phyloP scores from a whole-genome alignment of 108 stramenopile species.

The Cyclostephanos invisitatus region DNA sequence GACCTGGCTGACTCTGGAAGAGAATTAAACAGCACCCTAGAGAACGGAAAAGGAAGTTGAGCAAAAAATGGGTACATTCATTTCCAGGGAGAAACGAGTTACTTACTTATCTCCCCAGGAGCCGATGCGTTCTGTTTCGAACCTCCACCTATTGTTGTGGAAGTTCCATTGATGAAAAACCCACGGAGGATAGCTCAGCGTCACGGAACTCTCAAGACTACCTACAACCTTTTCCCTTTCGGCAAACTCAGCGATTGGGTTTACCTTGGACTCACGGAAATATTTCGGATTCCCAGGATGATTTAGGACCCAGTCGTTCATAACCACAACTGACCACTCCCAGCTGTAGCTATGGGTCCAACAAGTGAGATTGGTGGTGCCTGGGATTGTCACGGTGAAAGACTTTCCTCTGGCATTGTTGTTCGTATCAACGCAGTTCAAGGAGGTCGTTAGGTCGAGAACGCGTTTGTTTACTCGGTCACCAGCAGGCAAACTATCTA shows the following conservation, averaged over 20 bases:
- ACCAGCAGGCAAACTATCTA: not conserved
- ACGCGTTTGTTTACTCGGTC: constrained; percentile 7
- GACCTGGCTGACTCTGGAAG: constrained; percentile 32
- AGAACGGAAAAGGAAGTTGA: not conserved
- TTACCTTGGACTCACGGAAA: constrained; percentile 9
- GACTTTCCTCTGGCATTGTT: constrained; percentile 18
- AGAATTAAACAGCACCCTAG: constrained; percentile 14
- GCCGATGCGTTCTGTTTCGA: constrained; percentile 25
- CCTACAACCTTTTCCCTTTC: constrained; percentile 26
- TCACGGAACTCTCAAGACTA: constrained; percentile 30
- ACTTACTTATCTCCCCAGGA: constrained; percentile 23
- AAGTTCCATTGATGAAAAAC: constrained; percentile 21
- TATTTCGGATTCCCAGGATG: constrained; percentile 28
- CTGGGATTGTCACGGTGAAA: constrained; percentile 19
- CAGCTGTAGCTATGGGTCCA: constrained; percentile 28
- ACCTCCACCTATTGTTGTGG: constrained; percentile 31
- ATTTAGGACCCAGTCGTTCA: constrained; percentile 21
- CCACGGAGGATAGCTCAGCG: constrained; percentile 32
- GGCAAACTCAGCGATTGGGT: constrained; percentile 20
- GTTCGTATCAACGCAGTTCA: constrained; percentile 11
- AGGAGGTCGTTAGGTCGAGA: constrained; percentile 5
- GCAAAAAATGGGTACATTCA: not conserved
- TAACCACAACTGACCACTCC: constrained; percentile 25
- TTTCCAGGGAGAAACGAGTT: not conserved
- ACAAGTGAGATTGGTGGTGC: constrained; percentile 3